A percentile compares a stretch with the other conserved stretches of the same genome.
phyloP scores from a whole-genome alignment of 768 basidiomycete species.

The Boletellus sp. region DNA sequence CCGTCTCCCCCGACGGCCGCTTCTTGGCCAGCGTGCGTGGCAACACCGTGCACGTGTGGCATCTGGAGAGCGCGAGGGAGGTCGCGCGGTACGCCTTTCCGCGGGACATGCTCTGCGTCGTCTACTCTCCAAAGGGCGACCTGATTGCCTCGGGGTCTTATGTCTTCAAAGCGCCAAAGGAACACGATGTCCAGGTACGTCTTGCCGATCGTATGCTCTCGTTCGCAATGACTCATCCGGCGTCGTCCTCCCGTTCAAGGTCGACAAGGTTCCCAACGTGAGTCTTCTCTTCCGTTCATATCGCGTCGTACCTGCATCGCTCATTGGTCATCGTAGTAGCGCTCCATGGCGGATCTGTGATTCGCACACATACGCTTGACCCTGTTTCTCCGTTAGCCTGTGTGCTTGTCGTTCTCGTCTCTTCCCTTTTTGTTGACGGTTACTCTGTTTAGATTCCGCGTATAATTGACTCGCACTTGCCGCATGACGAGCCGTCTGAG shows the following conservation, averaged over 20 bases:
- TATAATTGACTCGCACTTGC: neutral
- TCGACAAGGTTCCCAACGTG: conserved; percentile 6
- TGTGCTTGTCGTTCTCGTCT: neutral
- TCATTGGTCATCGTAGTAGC: neutral
- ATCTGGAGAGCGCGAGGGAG: conserved; percentile 12
- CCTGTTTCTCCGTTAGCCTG: neutral
- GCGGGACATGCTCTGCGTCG: conserved; percentile 21
- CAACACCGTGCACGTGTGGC: conserved; percentile 14
- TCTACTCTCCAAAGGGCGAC: conserved; percentile 22
- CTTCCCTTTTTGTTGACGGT: neutral
- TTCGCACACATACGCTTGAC: neutral
- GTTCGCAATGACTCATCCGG: conserved; percentile 1
- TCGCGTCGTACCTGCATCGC: neutral
- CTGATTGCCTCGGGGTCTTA: conserved; percentile 15
- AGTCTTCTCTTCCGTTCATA: neutral
- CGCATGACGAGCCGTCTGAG: no score
- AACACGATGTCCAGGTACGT: conserved; percentile 6
- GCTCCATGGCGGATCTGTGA: neutral
- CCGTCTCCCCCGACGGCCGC: conserved; percentile 17
- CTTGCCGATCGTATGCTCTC: neutral
- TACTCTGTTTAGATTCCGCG: neutral
- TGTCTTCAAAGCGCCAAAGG: conserved; percentile 14
- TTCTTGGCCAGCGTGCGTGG: conserved; percentile 21
- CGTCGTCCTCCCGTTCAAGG: neutral
- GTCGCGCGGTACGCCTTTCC: conserved; percentile 20